Evolutionary conservation across 2,329 filamentous ascomycete genomes (phyloP).

Genomic region (Penicillium sp.): DNA sequence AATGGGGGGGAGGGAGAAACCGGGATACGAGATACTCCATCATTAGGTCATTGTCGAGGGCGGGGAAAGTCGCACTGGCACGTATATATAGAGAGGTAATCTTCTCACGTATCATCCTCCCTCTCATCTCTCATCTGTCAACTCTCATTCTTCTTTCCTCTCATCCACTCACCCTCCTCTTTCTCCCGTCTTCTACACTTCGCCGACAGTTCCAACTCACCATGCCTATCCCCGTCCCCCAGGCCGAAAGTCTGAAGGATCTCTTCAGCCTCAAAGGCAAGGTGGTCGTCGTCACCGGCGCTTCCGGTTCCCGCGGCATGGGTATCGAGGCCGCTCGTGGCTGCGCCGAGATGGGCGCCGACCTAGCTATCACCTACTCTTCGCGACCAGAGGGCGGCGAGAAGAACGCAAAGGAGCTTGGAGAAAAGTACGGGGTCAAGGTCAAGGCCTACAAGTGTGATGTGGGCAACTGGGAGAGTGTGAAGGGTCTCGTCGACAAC

Average conservation of each 20-base stretch:
- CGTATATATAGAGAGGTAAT: not conserved
- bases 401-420: constrained; percentile 63
- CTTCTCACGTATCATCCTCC: not conserved
- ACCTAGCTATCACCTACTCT: constrained; percentile 65
- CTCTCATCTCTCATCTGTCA: not conserved
- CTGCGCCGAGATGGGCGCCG: constrained; percentile 62
- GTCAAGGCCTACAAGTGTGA: constrained; percentile 66
- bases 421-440: constrained; percentile 61
- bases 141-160: not conserved
- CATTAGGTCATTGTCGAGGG: constrained; percentile 17
- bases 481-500: constrained; percentile 56
- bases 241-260: constrained; percentile 36
- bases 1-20: not conserved
- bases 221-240: constrained; percentile 42
- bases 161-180: not conserved
- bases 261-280: constrained; percentile 46
- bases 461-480: constrained; percentile 56
- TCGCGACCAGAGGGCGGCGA: constrained; percentile 60
- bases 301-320: constrained; percentile 62
- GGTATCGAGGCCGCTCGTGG: constrained; percentile 65
- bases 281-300: constrained; percentile 45
- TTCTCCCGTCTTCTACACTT: not conserved
- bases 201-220: too few species aligned
- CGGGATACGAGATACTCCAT: not conserved
- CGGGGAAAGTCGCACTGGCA: not conserved